These are phyloP conservation scores for Colletotrichum trifolii DNA, from an alignment of 2,329 filamentous ascomycete genomes.

Conservation along the genomic window DNA sequence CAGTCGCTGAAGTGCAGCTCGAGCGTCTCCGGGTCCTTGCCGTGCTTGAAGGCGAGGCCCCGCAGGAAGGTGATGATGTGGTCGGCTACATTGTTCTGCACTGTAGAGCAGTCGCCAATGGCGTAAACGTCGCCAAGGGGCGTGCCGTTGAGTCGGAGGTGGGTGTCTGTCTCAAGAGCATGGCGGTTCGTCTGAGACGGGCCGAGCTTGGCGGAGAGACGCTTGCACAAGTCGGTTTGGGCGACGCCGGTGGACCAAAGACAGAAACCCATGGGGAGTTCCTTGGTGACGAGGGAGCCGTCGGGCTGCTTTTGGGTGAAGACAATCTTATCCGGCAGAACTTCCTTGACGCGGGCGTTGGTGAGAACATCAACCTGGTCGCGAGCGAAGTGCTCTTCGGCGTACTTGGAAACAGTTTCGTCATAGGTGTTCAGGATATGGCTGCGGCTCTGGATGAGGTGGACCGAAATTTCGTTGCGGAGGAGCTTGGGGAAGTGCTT, in stretches of 20 bases:
- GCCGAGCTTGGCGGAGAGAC: constrained; percentile 79
- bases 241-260: constrained; percentile 97
- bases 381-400: constrained; percentile 89
- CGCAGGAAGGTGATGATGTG: constrained; percentile 92
- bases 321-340: constrained; percentile 83
- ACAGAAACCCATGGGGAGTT: constrained; percentile 95
- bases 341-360: constrained; percentile 92
- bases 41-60: constrained; percentile 89
- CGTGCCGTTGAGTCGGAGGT: constrained; percentile 88
- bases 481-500: constrained; percentile 86
- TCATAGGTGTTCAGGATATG: constrained; percentile 99
- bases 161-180: constrained; percentile 93
- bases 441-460: constrained; percentile 92
- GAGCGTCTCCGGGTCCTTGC: constrained; percentile 88
- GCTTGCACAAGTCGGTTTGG: constrained; percentile 83
- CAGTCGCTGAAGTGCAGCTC: constrained; percentile 90
- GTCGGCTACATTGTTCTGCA: constrained; percentile 96
- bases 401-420: constrained; percentile 90
- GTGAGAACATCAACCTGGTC: constrained; percentile 93
- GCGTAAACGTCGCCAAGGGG: constrained; percentile 96
- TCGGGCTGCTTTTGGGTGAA: constrained; percentile 85
- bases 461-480: constrained; percentile 97
- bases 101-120: constrained; percentile 94
- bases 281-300: constrained; percentile 83
- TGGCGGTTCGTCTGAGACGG: constrained; percentile 85